Evolutionary conservation across 495 filamentous ascomycete genomes (phyloP).

Genomic region (Penicillium taxi): DNA sequence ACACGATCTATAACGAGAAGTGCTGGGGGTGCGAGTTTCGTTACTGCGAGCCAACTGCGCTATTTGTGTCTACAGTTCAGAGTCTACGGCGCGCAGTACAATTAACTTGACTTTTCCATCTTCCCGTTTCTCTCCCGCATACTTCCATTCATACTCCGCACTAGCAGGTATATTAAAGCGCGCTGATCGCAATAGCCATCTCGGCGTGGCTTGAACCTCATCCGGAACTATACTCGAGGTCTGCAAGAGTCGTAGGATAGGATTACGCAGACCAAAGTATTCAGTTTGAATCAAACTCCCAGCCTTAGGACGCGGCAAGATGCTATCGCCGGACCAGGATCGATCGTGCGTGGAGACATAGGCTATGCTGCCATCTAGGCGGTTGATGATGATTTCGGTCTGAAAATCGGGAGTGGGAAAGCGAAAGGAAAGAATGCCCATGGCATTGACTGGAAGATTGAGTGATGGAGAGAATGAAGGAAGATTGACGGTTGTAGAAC

Average conservation of each 20-base stretch:
- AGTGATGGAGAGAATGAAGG: constrained; percentile 5
- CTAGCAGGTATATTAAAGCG: constrained; percentile 30
- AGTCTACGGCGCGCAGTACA: constrained; percentile 22
- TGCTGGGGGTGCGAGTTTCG: constrained; percentile 36
- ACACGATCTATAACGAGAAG: constrained; percentile 32
- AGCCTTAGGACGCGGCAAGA: constrained; percentile 17
- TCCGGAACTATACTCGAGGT: constrained; percentile 1
- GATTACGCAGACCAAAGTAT: constrained; percentile 39
- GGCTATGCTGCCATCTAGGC: constrained; percentile 21
- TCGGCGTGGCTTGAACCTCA: constrained; percentile 8
- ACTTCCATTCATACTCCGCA: constrained; percentile 42
- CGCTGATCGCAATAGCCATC: constrained; percentile 31
- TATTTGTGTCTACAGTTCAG: constrained; percentile 4
- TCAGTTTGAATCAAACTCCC: constrained; percentile 32
- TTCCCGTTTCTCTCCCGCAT: constrained; percentile 29
- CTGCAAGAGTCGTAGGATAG: constrained; percentile 20
- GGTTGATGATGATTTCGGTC: constrained; percentile 39
- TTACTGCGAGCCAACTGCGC: constrained; percentile 40
- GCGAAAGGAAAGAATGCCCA: constrained; percentile 35
- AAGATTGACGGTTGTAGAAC: constrained; percentile 7
- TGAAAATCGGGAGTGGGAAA: constrained; percentile 35
- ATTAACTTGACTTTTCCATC: constrained; percentile 28
- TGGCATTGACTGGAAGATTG: constrained; percentile 38
- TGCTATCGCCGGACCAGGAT: constrained; percentile 35
- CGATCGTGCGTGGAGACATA: constrained; percentile 39